Evolutionary conservation across 768 basidiomycete genomes (phyloP), one percentile per base, ranked within the genome.

Genomic region (Boletus rubroflammeus): DNA sequence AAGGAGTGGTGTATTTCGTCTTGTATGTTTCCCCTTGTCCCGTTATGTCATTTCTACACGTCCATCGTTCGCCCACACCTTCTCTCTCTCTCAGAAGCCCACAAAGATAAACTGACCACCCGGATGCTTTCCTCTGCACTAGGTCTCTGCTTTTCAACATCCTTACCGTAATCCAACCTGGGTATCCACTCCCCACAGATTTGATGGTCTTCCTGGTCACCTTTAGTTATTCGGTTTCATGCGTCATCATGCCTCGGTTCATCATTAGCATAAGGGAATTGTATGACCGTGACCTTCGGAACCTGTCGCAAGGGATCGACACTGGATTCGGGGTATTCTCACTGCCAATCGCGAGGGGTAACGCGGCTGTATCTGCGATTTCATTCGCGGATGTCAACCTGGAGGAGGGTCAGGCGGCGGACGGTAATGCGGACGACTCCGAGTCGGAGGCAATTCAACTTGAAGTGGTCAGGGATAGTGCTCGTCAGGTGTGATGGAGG

Each of bases 1-100:
- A 64, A 19, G 62, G 59, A 2, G n/a, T 49, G 0, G n/a, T 43
- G 3, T 64, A 64, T 42, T 64, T 61, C 19, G 1, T 57, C n/a
- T 32, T 55, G 62, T 63, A 38, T 4, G 62, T 53, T 53, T 6
- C 9, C 9, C 29, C 47, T 19, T 17, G 7, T 7, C 28, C 3
- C 17, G 21, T 45, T 47, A 7, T 19, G 7, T 26, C 15, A 28
- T 7, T 23, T 35, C 28, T 8, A 29, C 4, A 1, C 23, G 13
- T 25, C 17, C 17, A 14, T 36, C 15, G 4, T 23, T 13, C 28
- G 6, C 17, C n/a, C 23, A 5, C 9, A 17, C n/a, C 35, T 9
- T 14, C 26, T 15, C 26, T 9, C 17, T 6, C 34, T 42, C 36
- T n/a, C 29, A 14, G 13, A 29, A 35, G 17, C 3, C 3, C 3